These are phyloP conservation scores for Atalantia buxifolia DNA, from an alignment of 345 rosid genomes.

Conservation along the genomic window DNA sequence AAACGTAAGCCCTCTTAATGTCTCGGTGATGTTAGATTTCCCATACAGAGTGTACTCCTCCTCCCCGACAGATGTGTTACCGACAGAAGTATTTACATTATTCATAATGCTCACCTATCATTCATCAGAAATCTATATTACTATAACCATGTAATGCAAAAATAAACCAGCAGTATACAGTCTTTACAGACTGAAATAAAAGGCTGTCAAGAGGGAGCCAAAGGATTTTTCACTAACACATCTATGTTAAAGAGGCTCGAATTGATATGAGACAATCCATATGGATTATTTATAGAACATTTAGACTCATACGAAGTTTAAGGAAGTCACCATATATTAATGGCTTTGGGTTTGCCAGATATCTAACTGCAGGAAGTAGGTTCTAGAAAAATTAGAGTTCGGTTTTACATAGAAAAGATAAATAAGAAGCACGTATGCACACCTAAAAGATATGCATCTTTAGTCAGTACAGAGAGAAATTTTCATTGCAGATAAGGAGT, in stretches of 20 bases:
- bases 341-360: not conserved
- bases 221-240: not conserved
- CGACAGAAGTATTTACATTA: slow-evolving; percentile 84
- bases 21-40: slow-evolving; percentile 69
- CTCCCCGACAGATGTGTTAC: slow-evolving; percentile 93
- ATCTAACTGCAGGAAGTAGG: not conserved
- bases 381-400: not conserved
- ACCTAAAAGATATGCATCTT: not conserved
- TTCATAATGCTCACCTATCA: slow-evolving; percentile 79
- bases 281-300: not conserved
- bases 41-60: slow-evolving; percentile 77
- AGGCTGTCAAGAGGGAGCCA: not conserved
- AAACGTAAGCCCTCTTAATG: slow-evolving; percentile 74
- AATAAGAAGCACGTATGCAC: not conserved
- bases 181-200: not conserved
- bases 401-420: not conserved
- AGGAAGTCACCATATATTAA: not conserved
- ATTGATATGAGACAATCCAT: not conserved
- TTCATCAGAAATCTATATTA: slow-evolving; percentile 2
- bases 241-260: not conserved
- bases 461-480: not conserved
- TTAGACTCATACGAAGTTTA: not conserved
- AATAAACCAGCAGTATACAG: not conserved
- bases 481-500: not conserved
- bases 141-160: not conserved